Evolutionary conservation across 148 eudicot species (phyloP).

Genomic region (Rhododendron simsii): DNA sequence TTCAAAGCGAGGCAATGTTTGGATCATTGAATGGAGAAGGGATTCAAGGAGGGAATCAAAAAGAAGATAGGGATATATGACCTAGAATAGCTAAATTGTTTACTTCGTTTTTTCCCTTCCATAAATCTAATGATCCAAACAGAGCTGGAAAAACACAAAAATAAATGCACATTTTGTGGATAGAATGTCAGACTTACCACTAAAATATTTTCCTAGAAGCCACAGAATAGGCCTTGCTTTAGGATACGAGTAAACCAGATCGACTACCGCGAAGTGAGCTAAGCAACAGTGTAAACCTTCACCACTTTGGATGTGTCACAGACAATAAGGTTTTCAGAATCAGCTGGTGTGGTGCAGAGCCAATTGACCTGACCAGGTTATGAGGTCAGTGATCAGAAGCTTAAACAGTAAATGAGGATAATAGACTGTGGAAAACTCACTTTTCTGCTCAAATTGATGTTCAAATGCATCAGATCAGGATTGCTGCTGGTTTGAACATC

Average conservation of each 20-base stretch:
- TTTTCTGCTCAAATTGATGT: conserved; percentile 59
- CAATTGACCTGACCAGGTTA: conserved; percentile 65
- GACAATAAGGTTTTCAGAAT: conserved; percentile 82
- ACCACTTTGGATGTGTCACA: conserved; percentile 95
- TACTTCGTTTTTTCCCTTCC: background rate
- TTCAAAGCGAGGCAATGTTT: background rate
- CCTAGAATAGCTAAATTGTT: background rate
- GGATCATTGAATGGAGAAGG: background rate
- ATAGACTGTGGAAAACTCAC: conserved; percentile 30
- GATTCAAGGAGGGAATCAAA: background rate
- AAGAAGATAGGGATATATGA: background rate
- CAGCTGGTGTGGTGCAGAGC: conserved; percentile 91
- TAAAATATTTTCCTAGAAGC: background rate
- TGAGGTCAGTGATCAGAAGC: conserved; percentile 10
- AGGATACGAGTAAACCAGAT: background rate
- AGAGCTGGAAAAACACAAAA: background rate
- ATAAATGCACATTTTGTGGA: background rate
- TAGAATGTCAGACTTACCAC: background rate
- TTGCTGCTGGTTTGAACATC: conserved; percentile 35
- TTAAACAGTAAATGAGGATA: background rate
- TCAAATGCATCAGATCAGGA: conserved; percentile 30
- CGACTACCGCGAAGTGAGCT: background rate
- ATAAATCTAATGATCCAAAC: background rate
- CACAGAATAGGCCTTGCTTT: background rate
- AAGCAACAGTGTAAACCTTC: conserved; percentile 73